Percentiles rank a stretch among this genome's conserved stretches.
Conservation (phyloP, 257 asterid genomes). For the Lantana camara region DNA sequence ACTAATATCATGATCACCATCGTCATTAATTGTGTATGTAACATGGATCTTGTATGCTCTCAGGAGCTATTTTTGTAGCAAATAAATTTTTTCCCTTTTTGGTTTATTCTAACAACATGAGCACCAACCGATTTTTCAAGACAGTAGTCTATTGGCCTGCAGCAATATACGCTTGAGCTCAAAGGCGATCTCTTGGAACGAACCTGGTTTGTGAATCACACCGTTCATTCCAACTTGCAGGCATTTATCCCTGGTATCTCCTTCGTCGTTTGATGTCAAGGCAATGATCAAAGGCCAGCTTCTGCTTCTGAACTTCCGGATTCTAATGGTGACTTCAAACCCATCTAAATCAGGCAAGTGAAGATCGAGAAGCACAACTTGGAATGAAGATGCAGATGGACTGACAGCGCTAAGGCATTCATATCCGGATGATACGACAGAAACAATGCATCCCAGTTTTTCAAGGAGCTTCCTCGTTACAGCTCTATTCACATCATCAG, state of each 20-base stretch:
- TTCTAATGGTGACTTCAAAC: constrained; percentile 69
- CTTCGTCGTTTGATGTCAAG: constrained; percentile 61
- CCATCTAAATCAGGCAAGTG: constrained; percentile 84
- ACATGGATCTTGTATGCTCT: constrained; percentile 32
- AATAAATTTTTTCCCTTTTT: constrained; percentile 13
- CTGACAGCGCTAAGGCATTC: constrained; percentile 71
- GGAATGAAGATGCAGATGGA: constrained; percentile 45
- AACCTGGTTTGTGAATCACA: constrained; percentile 66
- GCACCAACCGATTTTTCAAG: constrained; percentile 21
- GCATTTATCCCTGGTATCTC: constrained; percentile 55
- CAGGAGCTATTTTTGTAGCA: constrained; percentile 28
- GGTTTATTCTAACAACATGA: constrained; percentile 27
- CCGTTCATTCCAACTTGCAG: constrained; percentile 78
- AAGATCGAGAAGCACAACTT: constrained; percentile 76
- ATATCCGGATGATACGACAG: constrained; percentile 74
- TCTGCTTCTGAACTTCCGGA: constrained; percentile 71
- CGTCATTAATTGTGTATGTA: constrained; percentile 50
- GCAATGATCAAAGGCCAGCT: constrained; percentile 82
- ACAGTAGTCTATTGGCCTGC: constrained; percentile 50
- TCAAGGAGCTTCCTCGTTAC: constrained; percentile 79
- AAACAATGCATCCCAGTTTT: constrained; percentile 78
- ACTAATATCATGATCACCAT: constrained; percentile 40
- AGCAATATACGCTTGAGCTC: constrained; percentile 64
- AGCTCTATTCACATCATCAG: constrained; percentile 73
- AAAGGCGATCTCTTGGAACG: constrained; percentile 59